Base-by-base conservation (phyloP, 108 stramenopile species). In the Mediolabrus comicus region DNA sequence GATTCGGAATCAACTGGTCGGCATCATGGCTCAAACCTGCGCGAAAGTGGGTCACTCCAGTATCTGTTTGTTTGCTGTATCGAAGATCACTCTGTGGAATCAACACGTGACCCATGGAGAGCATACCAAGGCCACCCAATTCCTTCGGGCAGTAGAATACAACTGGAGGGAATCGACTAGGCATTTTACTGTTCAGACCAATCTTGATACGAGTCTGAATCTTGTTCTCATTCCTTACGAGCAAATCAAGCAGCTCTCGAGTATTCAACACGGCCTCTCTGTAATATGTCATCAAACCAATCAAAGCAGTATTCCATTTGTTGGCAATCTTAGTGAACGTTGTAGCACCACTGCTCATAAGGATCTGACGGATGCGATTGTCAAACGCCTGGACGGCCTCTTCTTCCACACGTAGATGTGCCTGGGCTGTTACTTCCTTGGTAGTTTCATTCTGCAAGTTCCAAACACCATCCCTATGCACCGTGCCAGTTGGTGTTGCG, bases 251-350 rank as follows among this genome's bases (percentile, higher is more conserved):
- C 4, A 98, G 84, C 72, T 98, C 97, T 79, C 97, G 97, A 14
- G 98, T 99, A 65, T 97, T 96, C 65, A 99, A 67, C n/a, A 99
- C 98, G 14, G 98, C 98, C 83, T 99, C 98, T 13, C 98, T 86
- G 80, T 96, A 99, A 71, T 98, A 98, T 2, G 97, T 97, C 98
- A 99, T 99, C 34, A 99, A 89, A 7, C 95, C 93, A 76, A 99
- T 97, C 64, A 97, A 69, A 7, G 93, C 95, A 17, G 97, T 95
- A 77, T 98, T 98, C 98, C 98, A 99, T 79, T 99, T 99, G 83
- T 99, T 99, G n/a, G 98, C 98, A 69, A 99, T 97, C 84, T 99
- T 99, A 16, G 98, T 98, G 78, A 99, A 99, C 11, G 98, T 99
- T 16, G 98, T 98, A 30, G 94, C 93, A 34, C 97, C 98, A 69